Base-by-base conservation (phyloP, 495 filamentous ascomycete genomes). In the Alectoria sarmentosa region DNA sequence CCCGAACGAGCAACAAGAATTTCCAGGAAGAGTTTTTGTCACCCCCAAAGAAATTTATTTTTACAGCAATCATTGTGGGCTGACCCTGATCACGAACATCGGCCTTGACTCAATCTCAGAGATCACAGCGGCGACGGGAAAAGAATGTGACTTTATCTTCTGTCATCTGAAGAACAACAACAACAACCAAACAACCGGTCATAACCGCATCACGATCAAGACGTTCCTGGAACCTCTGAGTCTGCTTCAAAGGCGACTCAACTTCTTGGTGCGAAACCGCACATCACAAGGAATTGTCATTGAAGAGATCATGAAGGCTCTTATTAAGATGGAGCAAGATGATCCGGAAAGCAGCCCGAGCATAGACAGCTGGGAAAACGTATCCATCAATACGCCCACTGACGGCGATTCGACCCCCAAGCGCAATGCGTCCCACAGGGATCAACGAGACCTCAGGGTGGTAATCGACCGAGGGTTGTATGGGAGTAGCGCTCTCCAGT, bases 61-160 rank as follows among this genome's bases (percentile, higher is more conserved):
- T 73, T 98, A 96, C 76, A 95, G 92, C 61, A 86, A 98, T 72
- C 88, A 96, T 68, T 82, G 95, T 69, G 94, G 94, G n/a, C 80
- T 98, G 36, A 90, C 96, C 0, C 78, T 97, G 56, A 91, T 90
- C 2, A 90, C 90, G 41, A 83, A 82, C 26, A 82, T 90, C 41
- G 83, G 81, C 42, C 79, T 98, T 54, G 80, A 84, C n/a, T 83
- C 76, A 62, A 89, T 98, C 65, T 82, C 82, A 44, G 94, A 97
- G 72, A 90, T 98, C 55, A 97, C 92, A 28, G 89, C 90, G 48
- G 91, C 92, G 15, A 85, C 89, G 32, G 95, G 93, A 41, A 84
- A 86, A 68, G 92, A 98, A 65, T 96, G 90, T 72, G 94, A 98
- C 74, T 95, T 92, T 72, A 82, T 98, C 26, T 97, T 90, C 75